These are phyloP conservation scores for Stachybotrys echinatus DNA, from an alignment of 2,329 filamentous ascomycete species.

Conservation along the genomic window DNA sequence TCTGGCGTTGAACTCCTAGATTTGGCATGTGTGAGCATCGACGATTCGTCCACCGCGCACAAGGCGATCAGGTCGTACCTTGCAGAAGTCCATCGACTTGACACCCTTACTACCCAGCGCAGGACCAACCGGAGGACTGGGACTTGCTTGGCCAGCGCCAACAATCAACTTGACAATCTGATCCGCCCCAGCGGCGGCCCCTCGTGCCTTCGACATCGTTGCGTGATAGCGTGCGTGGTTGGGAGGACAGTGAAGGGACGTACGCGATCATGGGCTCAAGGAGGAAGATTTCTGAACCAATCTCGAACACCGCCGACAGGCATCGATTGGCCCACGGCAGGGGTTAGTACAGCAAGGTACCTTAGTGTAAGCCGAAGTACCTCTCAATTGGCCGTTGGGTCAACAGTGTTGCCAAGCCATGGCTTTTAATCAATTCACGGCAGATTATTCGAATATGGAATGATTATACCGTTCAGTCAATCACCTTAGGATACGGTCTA, in stretches of 20 bases:
- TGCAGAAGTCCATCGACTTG: constrained; percentile 99
- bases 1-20: constrained; percentile 91
- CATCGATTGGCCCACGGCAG: constrained; percentile 14
- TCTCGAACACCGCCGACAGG: not conserved
- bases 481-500: too few species aligned
- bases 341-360: constrained; percentile 1
- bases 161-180: constrained; percentile 96
- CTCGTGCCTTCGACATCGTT: constrained; percentile 48
- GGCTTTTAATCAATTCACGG: too few species aligned
- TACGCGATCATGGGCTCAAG: not conserved
- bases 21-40: constrained; percentile 10
- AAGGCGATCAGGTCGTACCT: constrained; percentile 53
- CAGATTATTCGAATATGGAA: too few species aligned
- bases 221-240: constrained; percentile 6
- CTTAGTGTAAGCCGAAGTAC: not conserved
- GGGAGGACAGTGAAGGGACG: not conserved
- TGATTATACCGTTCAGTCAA: too few species aligned
- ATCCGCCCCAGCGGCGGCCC: constrained; percentile 41
- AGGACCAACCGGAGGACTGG: constrained; percentile 92
- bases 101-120: constrained; percentile 96
- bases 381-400: constrained; percentile 3
- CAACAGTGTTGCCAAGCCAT: too few species aligned
- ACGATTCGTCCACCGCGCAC: not conserved
- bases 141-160: constrained; percentile 89
- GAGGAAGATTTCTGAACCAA: not conserved